Conservation (phyloP, 73 alveolate genomes). For the Effrenium voratum region DNA sequence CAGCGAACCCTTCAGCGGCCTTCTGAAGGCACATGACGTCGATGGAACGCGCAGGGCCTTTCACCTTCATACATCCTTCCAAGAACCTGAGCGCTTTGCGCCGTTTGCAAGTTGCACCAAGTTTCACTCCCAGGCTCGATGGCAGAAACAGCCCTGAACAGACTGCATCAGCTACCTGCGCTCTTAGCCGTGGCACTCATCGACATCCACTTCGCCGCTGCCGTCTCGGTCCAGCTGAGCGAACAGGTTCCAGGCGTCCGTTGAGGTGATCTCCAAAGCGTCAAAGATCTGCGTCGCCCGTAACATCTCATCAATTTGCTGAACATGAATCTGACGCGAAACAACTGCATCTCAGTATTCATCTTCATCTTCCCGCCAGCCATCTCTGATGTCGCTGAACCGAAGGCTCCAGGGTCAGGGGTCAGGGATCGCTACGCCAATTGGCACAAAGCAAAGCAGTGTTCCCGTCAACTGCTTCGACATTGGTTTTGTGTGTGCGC, state of each 20-base stretch:
- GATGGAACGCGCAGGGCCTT: constrained; percentile 77
- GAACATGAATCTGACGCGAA: background rate
- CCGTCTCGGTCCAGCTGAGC: constrained; percentile 71
- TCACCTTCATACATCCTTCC: constrained; percentile 75
- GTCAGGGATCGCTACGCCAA: background rate
- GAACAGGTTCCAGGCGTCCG: constrained; percentile 60
- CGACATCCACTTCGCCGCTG: constrained; percentile 84
- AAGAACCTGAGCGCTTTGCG: constrained; percentile 74
- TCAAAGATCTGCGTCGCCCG: constrained; percentile 58
- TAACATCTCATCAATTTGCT: background rate
- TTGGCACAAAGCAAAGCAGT: no score
- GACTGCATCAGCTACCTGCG: no score
- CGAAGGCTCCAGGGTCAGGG: background rate
- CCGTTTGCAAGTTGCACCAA: background rate
- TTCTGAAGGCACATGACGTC: constrained; percentile 70
- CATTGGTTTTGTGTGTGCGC: no score
- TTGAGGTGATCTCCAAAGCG: constrained; percentile 79
- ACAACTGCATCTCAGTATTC: no score
- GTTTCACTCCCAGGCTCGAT: background rate
- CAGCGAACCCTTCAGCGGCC: background rate
- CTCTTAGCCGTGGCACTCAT: background rate
- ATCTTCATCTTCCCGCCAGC: no score
- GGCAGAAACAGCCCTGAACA: no score
- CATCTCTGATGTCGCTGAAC: background rate
- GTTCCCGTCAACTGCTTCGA: no score